These are phyloP conservation scores for Tetrapisispora nanseiensis DNA, from an alignment of 805 yeast genomes.

Conservation along the genomic window DNA sequence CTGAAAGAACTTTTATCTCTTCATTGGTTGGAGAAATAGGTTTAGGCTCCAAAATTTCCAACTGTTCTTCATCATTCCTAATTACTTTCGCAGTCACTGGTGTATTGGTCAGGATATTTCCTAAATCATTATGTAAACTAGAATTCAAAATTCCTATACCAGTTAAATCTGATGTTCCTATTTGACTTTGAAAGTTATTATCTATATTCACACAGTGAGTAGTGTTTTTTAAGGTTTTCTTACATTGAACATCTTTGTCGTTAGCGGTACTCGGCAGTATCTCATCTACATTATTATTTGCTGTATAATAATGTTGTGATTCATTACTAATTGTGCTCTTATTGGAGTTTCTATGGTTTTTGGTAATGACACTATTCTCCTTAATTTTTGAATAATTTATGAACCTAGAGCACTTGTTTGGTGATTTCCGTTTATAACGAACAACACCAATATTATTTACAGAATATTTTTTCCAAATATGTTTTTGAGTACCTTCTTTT, in stretches of 20 bases:
- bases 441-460: background rate
- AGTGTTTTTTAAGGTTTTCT: no score
- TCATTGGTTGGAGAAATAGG: background rate
- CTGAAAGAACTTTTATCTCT: background rate
- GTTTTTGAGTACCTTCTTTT: background rate
- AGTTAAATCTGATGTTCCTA: no score
- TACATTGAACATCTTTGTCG: no score
- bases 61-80: background rate
- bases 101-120: no score
- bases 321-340: background rate
- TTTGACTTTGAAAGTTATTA: no score
- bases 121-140: no score
- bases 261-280: no score
- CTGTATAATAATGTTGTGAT: constrained; percentile 1
- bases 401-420: background rate
- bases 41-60: background rate
- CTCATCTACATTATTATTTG: background rate
- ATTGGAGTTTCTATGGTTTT: background rate
- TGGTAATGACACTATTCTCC: background rate
- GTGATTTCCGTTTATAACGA: background rate
- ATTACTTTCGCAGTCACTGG: background rate
- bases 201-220: no score
- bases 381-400: background rate
- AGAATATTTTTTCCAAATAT: background rate
- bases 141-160: no score